Percentiles rank a stretch among this genome's conserved stretches.
Conservation (phyloP, 371 early-diverging fungal genomes). For the Syncephalastrum racemosum region DNA sequence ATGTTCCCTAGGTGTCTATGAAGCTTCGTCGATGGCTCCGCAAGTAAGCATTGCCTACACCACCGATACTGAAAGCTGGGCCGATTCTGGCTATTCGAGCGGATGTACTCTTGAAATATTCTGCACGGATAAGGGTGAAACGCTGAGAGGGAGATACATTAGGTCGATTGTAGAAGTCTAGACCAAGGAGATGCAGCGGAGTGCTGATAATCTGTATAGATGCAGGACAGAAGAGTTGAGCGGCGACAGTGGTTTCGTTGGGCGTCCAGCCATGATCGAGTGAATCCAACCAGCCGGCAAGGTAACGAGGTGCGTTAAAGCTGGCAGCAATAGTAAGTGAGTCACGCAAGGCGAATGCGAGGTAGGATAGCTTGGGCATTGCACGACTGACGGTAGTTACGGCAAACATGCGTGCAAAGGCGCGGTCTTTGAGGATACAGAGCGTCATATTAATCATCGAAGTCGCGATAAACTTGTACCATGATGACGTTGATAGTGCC, state of each 20-base stretch:
- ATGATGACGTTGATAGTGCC: conserved; percentile 21
- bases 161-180: conserved; percentile 64
- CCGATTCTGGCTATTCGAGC: conserved; percentile 67
- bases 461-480: conserved; percentile 63
- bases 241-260: conserved; percentile 33
- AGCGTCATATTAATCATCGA: conserved; percentile 54
- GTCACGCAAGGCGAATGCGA: conserved; percentile 61
- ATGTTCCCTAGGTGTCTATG: too few species aligned
- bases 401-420: conserved; percentile 66
- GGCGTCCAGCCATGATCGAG: conserved; percentile 6
- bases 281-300: conserved; percentile 31
- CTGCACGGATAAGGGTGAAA: conserved; percentile 35
- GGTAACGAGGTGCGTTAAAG: conserved; percentile 60
- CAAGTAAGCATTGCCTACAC: conserved; percentile 55
- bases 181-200: conserved; percentile 60
- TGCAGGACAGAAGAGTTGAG: conserved; percentile 60
- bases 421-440: conserved; percentile 61
- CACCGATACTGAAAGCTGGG: conserved; percentile 74
- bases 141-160: conserved; percentile 27
- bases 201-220: conserved; percentile 56
- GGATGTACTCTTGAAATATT: conserved; percentile 56
- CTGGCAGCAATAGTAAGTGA: conserved; percentile 64
- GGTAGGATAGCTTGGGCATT: conserved; percentile 52
- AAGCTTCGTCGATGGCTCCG: conserved; percentile 4
- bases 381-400: conserved; percentile 31